A percentile compares a stretch with the other conserved stretches of the same genome.
Evolutionary conservation across 2,329 filamentous ascomycete species (phyloP).

Genomic region (Fusarium tjaetaba): DNA sequence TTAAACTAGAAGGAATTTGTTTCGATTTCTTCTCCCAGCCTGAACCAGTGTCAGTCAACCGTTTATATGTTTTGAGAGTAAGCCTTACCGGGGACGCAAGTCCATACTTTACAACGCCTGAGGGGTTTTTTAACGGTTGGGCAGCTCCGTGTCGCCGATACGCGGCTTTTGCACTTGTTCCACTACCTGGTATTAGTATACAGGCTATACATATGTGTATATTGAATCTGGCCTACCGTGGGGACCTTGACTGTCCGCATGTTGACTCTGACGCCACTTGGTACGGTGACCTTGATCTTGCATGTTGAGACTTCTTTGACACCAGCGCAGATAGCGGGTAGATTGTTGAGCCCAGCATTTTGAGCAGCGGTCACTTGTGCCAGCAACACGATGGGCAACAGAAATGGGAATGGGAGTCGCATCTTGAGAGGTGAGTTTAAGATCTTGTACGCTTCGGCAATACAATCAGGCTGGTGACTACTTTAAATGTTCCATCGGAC

Average conservation of each 20-base stretch:
- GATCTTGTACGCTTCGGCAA: fast-evolving
- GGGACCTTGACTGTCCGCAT: background rate
- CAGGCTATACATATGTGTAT: fast-evolving
- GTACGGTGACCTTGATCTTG: background rate
- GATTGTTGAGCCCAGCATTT: background rate
- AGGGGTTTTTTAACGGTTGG: background rate
- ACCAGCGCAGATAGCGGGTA: background rate
- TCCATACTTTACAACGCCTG: background rate
- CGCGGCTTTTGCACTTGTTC: background rate
- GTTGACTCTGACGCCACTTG: background rate
- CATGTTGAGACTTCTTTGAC: background rate
- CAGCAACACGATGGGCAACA: background rate
- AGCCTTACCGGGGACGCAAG: background rate
- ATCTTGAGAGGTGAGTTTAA: fast-evolving
- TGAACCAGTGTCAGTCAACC: fast-evolving
- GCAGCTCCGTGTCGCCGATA: background rate
- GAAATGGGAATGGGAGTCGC: background rate
- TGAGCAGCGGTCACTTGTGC: background rate
- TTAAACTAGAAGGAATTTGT: background rate
- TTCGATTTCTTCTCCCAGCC: background rate
- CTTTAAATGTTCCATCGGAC: background rate
- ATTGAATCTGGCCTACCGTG: background rate
- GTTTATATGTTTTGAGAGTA: fast-evolving
- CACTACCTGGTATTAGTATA: background rate
- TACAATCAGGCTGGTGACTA: fast-evolving